Percentiles rank a stretch among this genome's conserved stretches.
Conservation (phyloP, 129 eudicot species). For the Lactuca saligna region DNA sequence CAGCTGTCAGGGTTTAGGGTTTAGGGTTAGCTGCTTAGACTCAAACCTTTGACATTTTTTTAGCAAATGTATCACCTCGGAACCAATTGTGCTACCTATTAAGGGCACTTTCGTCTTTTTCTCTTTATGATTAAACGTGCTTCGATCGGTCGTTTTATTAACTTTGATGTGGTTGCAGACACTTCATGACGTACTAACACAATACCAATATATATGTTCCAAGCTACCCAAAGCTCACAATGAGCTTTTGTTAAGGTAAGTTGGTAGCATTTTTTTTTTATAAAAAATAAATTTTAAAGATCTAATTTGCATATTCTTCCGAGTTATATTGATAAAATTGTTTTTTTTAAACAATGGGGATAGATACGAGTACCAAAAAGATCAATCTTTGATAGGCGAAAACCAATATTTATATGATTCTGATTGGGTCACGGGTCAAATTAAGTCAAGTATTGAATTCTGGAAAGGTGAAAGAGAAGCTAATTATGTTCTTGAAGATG, state of each 20-base stretch:
- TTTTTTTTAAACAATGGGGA: neutral
- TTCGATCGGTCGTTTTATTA: neutral
- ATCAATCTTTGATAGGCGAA: conserved; percentile 68
- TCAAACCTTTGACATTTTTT: too few relatives aligned
- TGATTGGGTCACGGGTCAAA: conserved; percentile 51
- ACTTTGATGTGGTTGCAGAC: conserved; percentile 49
- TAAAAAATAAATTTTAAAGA: neutral
- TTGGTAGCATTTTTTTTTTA: neutral
- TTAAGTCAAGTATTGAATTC: conserved; percentile 60
- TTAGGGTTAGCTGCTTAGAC: too few relatives aligned
- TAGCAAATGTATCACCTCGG: too few relatives aligned
- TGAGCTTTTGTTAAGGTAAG: conserved; percentile 74
- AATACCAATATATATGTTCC: conserved; percentile 49
- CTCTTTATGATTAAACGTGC: neutral
- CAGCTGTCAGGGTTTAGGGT: too few relatives aligned
- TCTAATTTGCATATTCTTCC: neutral
- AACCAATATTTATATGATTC: conserved; percentile 49
- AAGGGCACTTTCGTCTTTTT: too few relatives aligned
- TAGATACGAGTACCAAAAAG: conserved; percentile 81
- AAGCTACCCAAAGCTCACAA: conserved; percentile 62
- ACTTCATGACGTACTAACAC: conserved; percentile 51
- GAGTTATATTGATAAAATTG: neutral
- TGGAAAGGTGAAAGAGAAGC: conserved; percentile 82
- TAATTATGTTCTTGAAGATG: conserved; percentile 49
- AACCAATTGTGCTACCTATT: too few relatives aligned